Evolutionary conservation across 306 rosid species (phyloP).

Genomic region (Pueraria montana): DNA sequence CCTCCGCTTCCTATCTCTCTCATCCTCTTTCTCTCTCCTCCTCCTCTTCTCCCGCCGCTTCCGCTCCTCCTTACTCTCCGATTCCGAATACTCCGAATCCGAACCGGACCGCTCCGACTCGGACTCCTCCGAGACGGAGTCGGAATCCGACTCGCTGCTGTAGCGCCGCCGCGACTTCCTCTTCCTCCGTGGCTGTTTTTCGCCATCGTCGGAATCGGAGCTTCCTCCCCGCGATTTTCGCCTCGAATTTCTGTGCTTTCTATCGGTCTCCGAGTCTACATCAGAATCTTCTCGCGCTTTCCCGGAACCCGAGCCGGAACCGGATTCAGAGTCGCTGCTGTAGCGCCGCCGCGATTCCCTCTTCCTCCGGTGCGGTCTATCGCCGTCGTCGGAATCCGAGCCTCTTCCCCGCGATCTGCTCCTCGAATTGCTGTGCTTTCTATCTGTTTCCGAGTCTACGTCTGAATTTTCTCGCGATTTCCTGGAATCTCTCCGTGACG

Average conservation of each 20-base stretch:
- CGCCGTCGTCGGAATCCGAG: slow-evolving; percentile 55
- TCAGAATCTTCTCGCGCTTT: slow-evolving; percentile 52
- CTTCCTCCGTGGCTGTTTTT: slow-evolving; percentile 51
- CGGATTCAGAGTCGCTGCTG: slow-evolving; percentile 62
- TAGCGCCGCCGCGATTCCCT: slow-evolving; percentile 63
- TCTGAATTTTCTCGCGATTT: slow-evolving; percentile 52
- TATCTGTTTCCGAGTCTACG: slow-evolving; percentile 49
- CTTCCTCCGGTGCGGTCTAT: slow-evolving; percentile 52
- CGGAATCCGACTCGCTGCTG: slow-evolving; percentile 63
- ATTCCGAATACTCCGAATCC: slow-evolving; percentile 59
- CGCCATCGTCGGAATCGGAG: slow-evolving; percentile 55
- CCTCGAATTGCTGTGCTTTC: slow-evolving; percentile 54
- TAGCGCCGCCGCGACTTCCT: slow-evolving; percentile 63
- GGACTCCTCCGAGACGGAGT: slow-evolving; percentile 36
- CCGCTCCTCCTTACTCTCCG: slow-evolving; percentile 63
- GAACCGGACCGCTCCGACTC: slow-evolving; percentile 48
- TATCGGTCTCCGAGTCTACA: slow-evolving; percentile 49
- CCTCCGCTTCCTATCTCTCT: slow-evolving; percentile 44
- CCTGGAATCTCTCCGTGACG: slow-evolving; percentile 46
- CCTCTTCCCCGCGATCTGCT: slow-evolving; percentile 60
- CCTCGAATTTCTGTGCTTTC: slow-evolving; percentile 54
- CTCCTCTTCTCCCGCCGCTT: slow-evolving; percentile 50
- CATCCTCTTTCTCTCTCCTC: slow-evolving; percentile 41
- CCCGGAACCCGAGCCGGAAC: slow-evolving; percentile 46
- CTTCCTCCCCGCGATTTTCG: slow-evolving; percentile 61